Base-by-base conservation (phyloP, 2,329 filamentous ascomycete species). In the Fusarium luffae region DNA sequence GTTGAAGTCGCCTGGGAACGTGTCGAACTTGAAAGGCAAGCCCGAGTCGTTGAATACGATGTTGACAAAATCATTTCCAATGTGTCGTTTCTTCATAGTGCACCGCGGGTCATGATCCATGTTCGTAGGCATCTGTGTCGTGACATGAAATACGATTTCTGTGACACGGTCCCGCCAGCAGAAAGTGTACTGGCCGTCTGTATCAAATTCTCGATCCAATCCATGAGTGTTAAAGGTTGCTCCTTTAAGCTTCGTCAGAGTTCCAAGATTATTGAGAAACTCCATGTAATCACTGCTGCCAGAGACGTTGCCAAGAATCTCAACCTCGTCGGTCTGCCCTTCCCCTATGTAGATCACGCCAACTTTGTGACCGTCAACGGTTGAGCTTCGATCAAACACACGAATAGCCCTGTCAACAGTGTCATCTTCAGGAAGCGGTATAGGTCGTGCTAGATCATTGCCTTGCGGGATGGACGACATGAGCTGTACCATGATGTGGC, bases 1-100 rank as follows among this genome's bases (percentile, higher is more conserved):
- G 77, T 98, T 98, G 84, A 99, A 97, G 60, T 95, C 92, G 1
- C 94, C 97, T 1, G 93, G 93, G 74, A 99, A 97, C 0, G 93
- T 97, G 77, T 97, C 89, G 77, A 97, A 97, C 56, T 88, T 87
- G 82, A 97, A 98, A 0, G 92, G 91, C 49, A 90, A 80, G n/a
- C 96, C 95, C 4, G 94, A 98, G 75, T 97, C 93, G 78, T 99
- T 99, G 85, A 97, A 99, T 61, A 99, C 91, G 73, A 99, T 97
- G 77, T 97, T 98, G 77, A 99, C 96, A 78, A 93, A 97, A 79
- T 98, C 96, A 77, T 99, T 99, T 61, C 96, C 96, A 65, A 98
- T 96, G 76, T 98, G 97, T 4, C 90, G 87, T 81, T 99, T 99
- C 83, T 99, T 99, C 78, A 89, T 86, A 66, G 91, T 90, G 76